Percentiles rank a stretch among this genome's conserved stretches.
phyloP scores from a whole-genome alignment of 2,329 filamentous ascomycete genomes.

The Cephalotrichum gorgonifer region DNA sequence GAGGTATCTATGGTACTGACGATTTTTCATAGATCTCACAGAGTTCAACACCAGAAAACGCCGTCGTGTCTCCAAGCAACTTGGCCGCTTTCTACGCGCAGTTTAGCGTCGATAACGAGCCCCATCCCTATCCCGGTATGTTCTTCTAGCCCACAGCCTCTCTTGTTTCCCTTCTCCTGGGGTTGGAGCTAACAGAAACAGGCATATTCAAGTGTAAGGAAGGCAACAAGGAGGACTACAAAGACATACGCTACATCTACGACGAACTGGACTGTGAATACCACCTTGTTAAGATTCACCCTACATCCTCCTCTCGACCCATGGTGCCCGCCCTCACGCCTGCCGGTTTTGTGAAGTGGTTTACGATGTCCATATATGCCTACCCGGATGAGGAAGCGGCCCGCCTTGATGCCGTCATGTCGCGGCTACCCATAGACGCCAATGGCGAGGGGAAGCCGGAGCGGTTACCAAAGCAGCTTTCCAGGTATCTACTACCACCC shows the following conservation, averaged over 20 bases:
- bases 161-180: conserved; percentile 57
- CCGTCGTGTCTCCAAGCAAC: conserved; percentile 69
- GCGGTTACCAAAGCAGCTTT: conserved; percentile 69
- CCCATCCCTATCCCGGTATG: conserved; percentile 58
- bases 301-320: conserved; percentile 33
- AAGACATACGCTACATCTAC: conserved; percentile 45
- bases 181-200: conserved; percentile 20
- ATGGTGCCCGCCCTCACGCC: conserved; percentile 56
- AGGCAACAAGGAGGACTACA: conserved; percentile 10
- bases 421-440: conserved; percentile 56
- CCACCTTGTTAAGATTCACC: conserved; percentile 50
- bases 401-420: conserved; percentile 57
- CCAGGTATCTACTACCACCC: conserved; percentile 60
- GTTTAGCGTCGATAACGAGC: conserved; percentile 53
- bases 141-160: conserved; percentile 6
- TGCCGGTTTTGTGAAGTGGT: conserved; percentile 61
- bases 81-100: conserved; percentile 63
- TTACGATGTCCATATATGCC: conserved; percentile 61
- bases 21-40: not conserved
- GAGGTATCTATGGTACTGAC: no score
- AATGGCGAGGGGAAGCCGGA: conserved; percentile 52
- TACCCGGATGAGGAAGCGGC: conserved; percentile 67
- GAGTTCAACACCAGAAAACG: conserved; percentile 10
- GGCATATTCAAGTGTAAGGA: conserved; percentile 39
- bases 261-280: conserved; percentile 45